Evolutionary conservation across 2,329 filamentous ascomycete species (phyloP).

Genomic region (Helicocarpus griseus): DNA sequence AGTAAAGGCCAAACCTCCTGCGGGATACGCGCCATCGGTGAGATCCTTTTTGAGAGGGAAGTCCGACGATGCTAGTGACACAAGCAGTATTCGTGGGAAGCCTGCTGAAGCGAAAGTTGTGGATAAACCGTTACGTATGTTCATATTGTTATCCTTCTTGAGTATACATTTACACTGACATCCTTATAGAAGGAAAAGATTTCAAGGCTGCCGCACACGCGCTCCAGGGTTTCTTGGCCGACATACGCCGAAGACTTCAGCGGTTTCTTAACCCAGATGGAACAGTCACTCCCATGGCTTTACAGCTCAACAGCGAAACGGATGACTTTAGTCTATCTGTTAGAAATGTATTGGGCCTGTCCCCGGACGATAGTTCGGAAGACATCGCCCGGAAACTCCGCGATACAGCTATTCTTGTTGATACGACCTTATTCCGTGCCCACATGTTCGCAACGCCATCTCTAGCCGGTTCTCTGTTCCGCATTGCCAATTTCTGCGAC

Average conservation of each 20-base stretch:
- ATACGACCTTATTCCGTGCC: constrained; percentile 86
- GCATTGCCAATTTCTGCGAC: constrained; percentile 94
- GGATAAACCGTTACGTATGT: constrained; percentile 23
- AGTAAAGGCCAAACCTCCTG: constrained; percentile 15
- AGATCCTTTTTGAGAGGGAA: constrained; percentile 27
- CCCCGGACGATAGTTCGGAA: constrained; percentile 41
- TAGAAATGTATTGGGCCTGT: constrained; percentile 35
- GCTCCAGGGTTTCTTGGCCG: constrained; percentile 77
- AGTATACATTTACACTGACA: constrained; percentile 8
- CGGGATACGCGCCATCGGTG: constrained; percentile 28
- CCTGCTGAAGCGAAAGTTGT: constrained; percentile 18
- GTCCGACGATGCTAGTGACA: constrained; percentile 30
- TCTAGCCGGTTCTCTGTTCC: constrained; percentile 80
- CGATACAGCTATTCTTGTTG: constrained; percentile 71
- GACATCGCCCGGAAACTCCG: constrained; percentile 64
- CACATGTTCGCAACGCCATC: constrained; percentile 89
- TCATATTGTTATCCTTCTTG: neutral
- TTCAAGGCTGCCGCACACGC: constrained; percentile 72
- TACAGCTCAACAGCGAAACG: constrained; percentile 21
- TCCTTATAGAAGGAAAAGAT: constrained; percentile 64
- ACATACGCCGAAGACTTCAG: constrained; percentile 61
- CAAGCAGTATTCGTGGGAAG: constrained; percentile 29
- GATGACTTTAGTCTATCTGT: constrained; percentile 37
- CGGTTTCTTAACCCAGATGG: constrained; percentile 52
- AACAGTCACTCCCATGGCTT: constrained; percentile 28